Percentiles rank a stretch among this genome's conserved stretches.
Evolutionary conservation across 441 rosid species (phyloP).

Genomic region (Isatis lusitanica): DNA sequence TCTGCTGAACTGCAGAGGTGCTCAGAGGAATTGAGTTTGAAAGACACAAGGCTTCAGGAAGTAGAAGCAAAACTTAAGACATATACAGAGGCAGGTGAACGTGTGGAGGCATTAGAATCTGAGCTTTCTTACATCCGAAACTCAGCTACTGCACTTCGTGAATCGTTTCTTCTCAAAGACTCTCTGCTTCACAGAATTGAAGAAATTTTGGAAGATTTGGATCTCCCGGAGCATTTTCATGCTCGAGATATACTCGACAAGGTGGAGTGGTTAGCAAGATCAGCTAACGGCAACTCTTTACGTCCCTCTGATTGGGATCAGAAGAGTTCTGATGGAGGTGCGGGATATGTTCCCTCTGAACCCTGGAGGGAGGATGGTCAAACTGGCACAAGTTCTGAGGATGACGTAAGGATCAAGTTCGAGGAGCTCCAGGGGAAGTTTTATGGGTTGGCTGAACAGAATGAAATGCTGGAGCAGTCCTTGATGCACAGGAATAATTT

Average conservation of each 20-base stretch:
- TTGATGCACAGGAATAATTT: conserved; percentile 86
- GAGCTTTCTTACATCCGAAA: conserved; percentile 99
- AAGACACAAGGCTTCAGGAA: conserved; percentile 75
- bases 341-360: conserved; percentile 70
- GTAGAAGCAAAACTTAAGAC: conserved; percentile 75
- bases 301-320: conserved; percentile 80
- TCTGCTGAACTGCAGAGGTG: conserved; percentile 82
- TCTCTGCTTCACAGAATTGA: conserved; percentile 96
- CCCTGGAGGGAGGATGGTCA: conserved; percentile 86
- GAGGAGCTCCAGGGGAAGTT: conserved; percentile 95
- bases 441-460: conserved; percentile 97
- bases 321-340: conserved; percentile 73
- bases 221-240: conserved; percentile 94
- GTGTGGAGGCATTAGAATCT: conserved; percentile 94
- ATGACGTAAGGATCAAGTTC: conserved; percentile 80
- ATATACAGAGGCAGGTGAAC: conserved; percentile 93
- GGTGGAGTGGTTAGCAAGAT: conserved; percentile 97
- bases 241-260: conserved; percentile 86
- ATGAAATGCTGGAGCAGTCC: conserved; percentile 99
- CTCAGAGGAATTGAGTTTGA: conserved; percentile 77
- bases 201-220: conserved; percentile 94
- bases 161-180: conserved; percentile 98
- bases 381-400: conserved; percentile 59
- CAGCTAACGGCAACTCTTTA: conserved; percentile 60
- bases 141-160: conserved; percentile 96